phyloP scores from a whole-genome alignment of 257 asterid species.

The Scutellaria barbata region DNA sequence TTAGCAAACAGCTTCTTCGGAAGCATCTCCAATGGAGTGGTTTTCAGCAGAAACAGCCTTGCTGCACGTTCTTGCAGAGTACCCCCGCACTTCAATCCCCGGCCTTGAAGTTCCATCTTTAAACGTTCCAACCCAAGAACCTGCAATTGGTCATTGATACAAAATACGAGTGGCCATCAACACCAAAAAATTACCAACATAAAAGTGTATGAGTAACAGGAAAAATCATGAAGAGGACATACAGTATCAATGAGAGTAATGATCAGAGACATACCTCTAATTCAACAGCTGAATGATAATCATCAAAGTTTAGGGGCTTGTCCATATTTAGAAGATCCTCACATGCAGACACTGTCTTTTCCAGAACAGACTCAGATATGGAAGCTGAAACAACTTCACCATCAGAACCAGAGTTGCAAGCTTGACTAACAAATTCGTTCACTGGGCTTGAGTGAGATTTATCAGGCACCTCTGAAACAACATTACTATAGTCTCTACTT shows the following conservation, averaged over 20 bases:
- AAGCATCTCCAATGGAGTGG: constrained; percentile 70
- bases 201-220: not conserved
- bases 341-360: not conserved
- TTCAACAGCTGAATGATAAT: constrained; percentile 60
- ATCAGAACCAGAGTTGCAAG: constrained; percentile 36
- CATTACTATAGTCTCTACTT: constrained; percentile 32
- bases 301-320: constrained; percentile 63
- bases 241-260: not conserved
- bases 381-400: constrained; percentile 38
- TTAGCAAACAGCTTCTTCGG: constrained; percentile 86
- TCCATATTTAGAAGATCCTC: constrained; percentile 16
- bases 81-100: constrained; percentile 83
- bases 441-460: constrained; percentile 36
- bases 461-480: constrained; percentile 35
- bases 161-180: constrained; percentile 17
- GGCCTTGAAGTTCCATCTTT: constrained; percentile 75
- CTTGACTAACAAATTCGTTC: constrained; percentile 36
- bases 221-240: not conserved
- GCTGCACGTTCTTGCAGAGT: constrained; percentile 88
- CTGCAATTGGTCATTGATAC: constrained; percentile 36
- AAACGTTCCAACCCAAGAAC: constrained; percentile 81
- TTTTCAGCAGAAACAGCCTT: constrained; percentile 69
- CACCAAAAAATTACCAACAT: not conserved
- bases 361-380: constrained; percentile 39
- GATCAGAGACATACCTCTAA: constrained; percentile 55